Evolutionary conservation across 768 basidiomycete species (phyloP).

Genomic region (Xanthoconium stramineum): DNA sequence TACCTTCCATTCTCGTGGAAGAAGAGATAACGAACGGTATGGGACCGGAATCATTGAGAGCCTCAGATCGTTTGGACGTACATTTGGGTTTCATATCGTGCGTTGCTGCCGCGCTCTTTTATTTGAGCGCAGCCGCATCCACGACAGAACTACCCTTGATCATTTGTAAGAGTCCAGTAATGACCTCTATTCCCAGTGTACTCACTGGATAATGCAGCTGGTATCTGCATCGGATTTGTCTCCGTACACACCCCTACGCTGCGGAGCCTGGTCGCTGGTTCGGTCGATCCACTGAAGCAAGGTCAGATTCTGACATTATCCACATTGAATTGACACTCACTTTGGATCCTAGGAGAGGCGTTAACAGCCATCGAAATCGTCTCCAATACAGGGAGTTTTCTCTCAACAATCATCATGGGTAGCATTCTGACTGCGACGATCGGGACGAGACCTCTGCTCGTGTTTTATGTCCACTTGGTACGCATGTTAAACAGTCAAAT

Average conservation of each 20-base stretch:
- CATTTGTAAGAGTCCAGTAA: constrained; percentile 9
- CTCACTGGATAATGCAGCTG: constrained; percentile 13
- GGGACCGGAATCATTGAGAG: neutral
- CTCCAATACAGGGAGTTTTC: constrained; percentile 10
- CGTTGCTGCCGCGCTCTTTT: constrained; percentile 9
- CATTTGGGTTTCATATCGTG: constrained; percentile 26
- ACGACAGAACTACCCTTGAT: constrained; percentile 5
- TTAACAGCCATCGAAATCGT: constrained; percentile 30
- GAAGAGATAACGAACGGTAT: neutral
- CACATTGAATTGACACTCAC: neutral
- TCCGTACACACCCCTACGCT: constrained; percentile 16
- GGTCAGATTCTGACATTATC: constrained; percentile 7
- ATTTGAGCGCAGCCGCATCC: constrained; percentile 13
- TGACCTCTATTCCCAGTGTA: neutral
- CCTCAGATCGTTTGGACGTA: constrained; percentile 29
- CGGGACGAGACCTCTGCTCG: constrained; percentile 14
- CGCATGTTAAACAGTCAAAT: neutral
- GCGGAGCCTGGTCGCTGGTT: constrained; percentile 26
- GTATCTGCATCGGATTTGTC: constrained; percentile 15
- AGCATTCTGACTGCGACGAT: constrained; percentile 26
- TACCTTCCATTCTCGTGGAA: neutral
- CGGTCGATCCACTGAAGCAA: constrained; percentile 28
- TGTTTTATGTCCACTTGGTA: constrained; percentile 27
- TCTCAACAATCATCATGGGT: constrained; percentile 33
- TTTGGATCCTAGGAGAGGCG: constrained; percentile 20